Base-by-base conservation (phyloP, 2,329 filamentous ascomycete genomes). In the Colletotrichum musae region DNA sequence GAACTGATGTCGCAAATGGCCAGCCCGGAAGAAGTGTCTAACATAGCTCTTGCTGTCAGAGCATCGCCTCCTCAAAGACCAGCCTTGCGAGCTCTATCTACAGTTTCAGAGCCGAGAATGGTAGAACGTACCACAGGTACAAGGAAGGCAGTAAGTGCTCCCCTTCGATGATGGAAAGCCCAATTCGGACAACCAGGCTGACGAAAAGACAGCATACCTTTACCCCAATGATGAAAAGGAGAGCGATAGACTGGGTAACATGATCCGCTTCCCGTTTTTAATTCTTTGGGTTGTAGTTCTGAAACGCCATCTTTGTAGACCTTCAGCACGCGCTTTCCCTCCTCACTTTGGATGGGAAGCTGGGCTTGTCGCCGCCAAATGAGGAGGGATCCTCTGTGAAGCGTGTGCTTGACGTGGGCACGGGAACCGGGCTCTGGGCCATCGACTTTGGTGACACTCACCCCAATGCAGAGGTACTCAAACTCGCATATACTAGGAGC, bases 401-500 rank as follows among this genome's bases (percentile, higher is more conserved):
- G 0, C 71, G 69, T 18, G 75, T 82, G 10, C 76, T 87, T 2
- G 85, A 87, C 73, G 72, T 84, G 45, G 84, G 84, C 16, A 85
- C 83, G 1, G 84, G 85, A 0, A 86, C 84, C 6, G 84, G 84
- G 15, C 74, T 79, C 6, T 83, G 81, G 81, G 78, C 80, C 5
- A 81, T 86, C 7, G 84, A 86, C 60, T 81, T 85, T 71, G 83
- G 75, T 74, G 48, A 47, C 24, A 3, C 3, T 9, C 41, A 56
- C 12, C 51, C 51, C 1, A 70, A 74, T 5, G 75, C 77, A 1
- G 70, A 73, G 15, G 75, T 81, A 5, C 3, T 24, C 21, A 24
- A 24, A 9, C 28, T 32, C 28, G 2, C 28, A 7, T 32, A 32
- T 7, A 9, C 28, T 9, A 32, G 28, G 9, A 9, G 6, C 28